A percentile compares a stretch with the other conserved stretches of the same genome.
These are phyloP conservation scores for Colletotrichum graminicola DNA, from an alignment of 2,329 filamentous ascomycete species.

Conservation along the genomic window DNA sequence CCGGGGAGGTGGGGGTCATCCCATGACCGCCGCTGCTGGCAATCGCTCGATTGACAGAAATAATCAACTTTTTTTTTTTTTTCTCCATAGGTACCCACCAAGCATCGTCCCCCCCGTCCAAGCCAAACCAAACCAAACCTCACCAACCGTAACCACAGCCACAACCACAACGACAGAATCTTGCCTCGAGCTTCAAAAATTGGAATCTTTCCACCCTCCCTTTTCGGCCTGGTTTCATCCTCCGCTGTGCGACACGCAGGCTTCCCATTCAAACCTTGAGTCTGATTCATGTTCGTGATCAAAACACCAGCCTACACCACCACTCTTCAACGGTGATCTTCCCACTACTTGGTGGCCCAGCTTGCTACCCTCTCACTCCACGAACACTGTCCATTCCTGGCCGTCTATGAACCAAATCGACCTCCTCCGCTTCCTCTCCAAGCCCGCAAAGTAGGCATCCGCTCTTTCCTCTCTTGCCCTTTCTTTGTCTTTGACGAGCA, in stretches of 20 bases:
- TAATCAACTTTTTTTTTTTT: slow-evolving; percentile 39
- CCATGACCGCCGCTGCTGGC: slow-evolving; percentile 19
- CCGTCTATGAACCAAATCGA: slow-evolving; percentile 91
- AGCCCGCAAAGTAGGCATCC: slow-evolving; percentile 85
- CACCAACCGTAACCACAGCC: slow-evolving; percentile 25
- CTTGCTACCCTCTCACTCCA: slow-evolving; percentile 18
- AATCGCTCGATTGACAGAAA: slow-evolving; percentile 23
- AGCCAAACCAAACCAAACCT: slow-evolving; percentile 16
- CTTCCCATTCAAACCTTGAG: background rate
- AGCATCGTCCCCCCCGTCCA: slow-evolving; percentile 14
- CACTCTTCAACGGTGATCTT: slow-evolving; percentile 20
- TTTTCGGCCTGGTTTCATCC: background rate
- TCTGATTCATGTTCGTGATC: slow-evolving; percentile 12
- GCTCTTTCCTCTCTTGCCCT: background rate
- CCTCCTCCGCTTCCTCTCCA: slow-evolving; percentile 92
- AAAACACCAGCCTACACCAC: slow-evolving; percentile 6
- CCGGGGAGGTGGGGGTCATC: slow-evolving; percentile 20
- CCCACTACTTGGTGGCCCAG: slow-evolving; percentile 19
- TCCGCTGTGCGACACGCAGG: slow-evolving; percentile 1
- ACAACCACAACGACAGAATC: slow-evolving; percentile 28
- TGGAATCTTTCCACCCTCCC: background rate
- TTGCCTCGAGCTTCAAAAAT: slow-evolving; percentile 34
- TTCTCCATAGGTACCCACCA: slow-evolving; percentile 17
- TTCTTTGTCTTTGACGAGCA: background rate
- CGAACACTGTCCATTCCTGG: slow-evolving; percentile 27